These are phyloP conservation scores for Gamsiella multidivaricata DNA, from an alignment of 192 early-diverging fungal species.

Conservation along the genomic window DNA sequence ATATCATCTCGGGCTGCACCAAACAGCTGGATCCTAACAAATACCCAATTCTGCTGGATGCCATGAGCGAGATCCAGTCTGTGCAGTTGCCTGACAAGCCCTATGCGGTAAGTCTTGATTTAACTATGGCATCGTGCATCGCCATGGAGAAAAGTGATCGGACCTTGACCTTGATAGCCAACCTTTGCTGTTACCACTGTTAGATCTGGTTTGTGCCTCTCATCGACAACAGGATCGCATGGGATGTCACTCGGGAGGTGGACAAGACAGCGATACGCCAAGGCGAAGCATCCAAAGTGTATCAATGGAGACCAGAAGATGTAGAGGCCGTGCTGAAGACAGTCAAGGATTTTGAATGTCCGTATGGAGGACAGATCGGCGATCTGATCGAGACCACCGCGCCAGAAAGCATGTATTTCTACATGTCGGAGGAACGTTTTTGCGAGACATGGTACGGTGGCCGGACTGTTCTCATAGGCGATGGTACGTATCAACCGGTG, in stretches of 20 bases:
- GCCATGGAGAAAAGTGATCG: not conserved
- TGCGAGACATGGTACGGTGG: slow-evolving; percentile 52
- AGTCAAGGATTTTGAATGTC: slow-evolving; percentile 35
- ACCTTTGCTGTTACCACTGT: not conserved
- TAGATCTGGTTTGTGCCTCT: slow-evolving; percentile 52
- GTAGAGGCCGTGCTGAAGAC: slow-evolving; percentile 24
- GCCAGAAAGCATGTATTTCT: slow-evolving; percentile 30
- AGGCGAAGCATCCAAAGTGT: slow-evolving; percentile 35
- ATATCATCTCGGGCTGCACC: slow-evolving; percentile 41
- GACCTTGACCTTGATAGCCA: no score
- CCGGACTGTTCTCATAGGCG: slow-evolving; percentile 41
- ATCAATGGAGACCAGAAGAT: slow-evolving; percentile 41
- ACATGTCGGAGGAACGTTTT: slow-evolving; percentile 46
- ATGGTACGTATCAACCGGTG: slow-evolving; percentile 44
- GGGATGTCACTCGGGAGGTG: slow-evolving; percentile 35
- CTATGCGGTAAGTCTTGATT: slow-evolving; percentile 19
- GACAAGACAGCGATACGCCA: slow-evolving; percentile 36
- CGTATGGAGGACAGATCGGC: slow-evolving; percentile 41
- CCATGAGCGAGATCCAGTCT: slow-evolving; percentile 52
- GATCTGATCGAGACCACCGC: slow-evolving; percentile 35
- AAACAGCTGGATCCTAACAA: slow-evolving; percentile 43
- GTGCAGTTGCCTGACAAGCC: slow-evolving; percentile 41
- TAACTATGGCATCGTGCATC: not conserved
- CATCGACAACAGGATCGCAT: slow-evolving; percentile 45
- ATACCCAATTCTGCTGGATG: slow-evolving; percentile 36